Evolutionary conservation across 176 grass and related monocot species (phyloP), one percentile per base, ranked within the genome.

Genomic region (Musa schizocarpa): DNA sequence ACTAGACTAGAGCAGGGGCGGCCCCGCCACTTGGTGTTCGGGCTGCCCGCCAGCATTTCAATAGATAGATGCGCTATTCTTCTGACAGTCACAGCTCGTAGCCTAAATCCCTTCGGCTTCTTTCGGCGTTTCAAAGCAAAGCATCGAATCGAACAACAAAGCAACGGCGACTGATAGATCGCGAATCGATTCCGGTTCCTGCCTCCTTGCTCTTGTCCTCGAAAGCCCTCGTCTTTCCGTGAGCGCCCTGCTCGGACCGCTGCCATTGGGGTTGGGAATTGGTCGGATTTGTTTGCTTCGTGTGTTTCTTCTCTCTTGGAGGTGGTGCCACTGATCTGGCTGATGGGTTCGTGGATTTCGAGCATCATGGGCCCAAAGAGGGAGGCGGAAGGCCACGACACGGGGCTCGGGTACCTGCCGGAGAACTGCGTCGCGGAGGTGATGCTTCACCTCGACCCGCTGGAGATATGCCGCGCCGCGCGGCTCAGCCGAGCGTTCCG

Each of bases 391-490:
- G 65, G 16, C 16, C 57, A 16, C 16, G 57, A 61, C 1, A n/a
- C 25, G 24, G 65, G 65, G 24, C 25, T 68, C 22, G 65, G 65
- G 23, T n/a, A 19, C 22, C 26, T 68, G 65, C 65, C 65, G 9
- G 65, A 68, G 65, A 68, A 26, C 13, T 68, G 65, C 65, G 13
- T 68, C 65, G 65, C 65, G 65, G 65, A 25, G 26, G 65, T 68
- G 65, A 8, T 68, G 65, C 65, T 68, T 13, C 23, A 34, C 65
- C 65, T 68, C 26, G 65, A 68, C 24, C 24, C 65, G 65, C 65
- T 6, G 65, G 65, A 68, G 25, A 68, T 68, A n/a, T 68, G 65
- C 65, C 26, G 26, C 13, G 65, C 13, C 26, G 22, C 65, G 65
- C 13, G 26, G 65, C 25, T 68, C 65, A 68, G 26, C 26, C 65